Evolutionary conservation across 2,329 filamentous ascomycete genomes (phyloP).

Genomic region (Tolypocladium ovalisporum): DNA sequence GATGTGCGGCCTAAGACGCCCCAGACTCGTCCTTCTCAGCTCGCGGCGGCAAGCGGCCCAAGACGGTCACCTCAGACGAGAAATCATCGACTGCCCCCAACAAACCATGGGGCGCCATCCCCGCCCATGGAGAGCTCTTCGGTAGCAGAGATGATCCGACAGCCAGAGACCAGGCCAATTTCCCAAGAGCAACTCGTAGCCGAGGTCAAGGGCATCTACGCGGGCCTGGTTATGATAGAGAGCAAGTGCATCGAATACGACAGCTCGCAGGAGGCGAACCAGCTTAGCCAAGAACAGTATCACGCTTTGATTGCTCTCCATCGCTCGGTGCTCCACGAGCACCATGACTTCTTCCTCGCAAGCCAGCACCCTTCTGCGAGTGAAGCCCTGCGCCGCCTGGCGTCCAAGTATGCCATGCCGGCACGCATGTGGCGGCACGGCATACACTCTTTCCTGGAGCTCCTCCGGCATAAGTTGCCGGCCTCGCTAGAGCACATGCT

Average conservation of each 20-base stretch:
- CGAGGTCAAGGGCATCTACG: conserved; percentile 77
- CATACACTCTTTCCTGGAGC: conserved; percentile 74
- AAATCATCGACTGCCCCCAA: background rate
- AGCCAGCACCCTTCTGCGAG: conserved; percentile 76
- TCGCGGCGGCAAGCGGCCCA: background rate
- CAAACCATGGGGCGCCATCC: background rate
- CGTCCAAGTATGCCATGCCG: conserved; percentile 81
- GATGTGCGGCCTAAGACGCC: conserved; percentile 6
- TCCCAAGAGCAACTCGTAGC: conserved; percentile 68
- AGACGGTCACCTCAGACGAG: conserved; percentile 3
- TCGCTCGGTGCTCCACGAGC: conserved; percentile 68
- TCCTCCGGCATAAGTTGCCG: conserved; percentile 64
- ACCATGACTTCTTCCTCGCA: conserved; percentile 79
- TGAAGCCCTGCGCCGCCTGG: conserved; percentile 53
- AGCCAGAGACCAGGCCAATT: conserved; percentile 58
- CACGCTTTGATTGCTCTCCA: conserved; percentile 76
- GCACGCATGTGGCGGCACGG: conserved; percentile 90
- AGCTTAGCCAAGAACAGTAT: conserved; percentile 61
- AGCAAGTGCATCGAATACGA: conserved; percentile 79
- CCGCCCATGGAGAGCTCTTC: conserved; percentile 2
- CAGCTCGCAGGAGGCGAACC: conserved; percentile 36
- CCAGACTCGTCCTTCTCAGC: background rate
- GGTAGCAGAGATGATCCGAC: conserved; percentile 5
- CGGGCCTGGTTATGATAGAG: conserved; percentile 76
- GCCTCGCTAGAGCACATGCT: conserved; percentile 80